Conservation (phyloP, 2,329 filamentous ascomycete species). For the Helotiales sp. region DNA sequence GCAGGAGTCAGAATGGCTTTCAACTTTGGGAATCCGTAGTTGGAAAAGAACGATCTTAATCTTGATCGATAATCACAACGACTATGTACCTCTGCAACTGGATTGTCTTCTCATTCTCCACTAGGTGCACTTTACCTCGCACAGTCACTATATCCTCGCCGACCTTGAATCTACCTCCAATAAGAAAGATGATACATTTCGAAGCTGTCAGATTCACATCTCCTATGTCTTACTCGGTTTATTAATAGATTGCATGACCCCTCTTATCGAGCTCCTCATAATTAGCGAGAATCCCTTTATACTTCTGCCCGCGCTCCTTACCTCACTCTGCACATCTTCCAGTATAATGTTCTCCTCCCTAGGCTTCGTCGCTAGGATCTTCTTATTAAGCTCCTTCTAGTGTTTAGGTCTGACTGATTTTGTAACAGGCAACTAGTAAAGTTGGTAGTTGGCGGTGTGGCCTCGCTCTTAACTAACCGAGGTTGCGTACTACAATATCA, state of each 20-base stretch:
- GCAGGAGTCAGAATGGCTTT: no score
- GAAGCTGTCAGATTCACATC: slow-evolving; percentile 1
- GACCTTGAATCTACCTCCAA: slow-evolving; percentile 4
- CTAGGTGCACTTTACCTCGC: neutral
- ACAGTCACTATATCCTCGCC: neutral
- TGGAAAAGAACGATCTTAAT: neutral
- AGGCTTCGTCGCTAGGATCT: neutral
- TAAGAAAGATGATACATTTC: slow-evolving; percentile 8
- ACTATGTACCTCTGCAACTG: neutral
- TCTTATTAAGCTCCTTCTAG: neutral
- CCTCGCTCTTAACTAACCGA: neutral
- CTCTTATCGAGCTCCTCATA: neutral
- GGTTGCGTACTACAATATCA: neutral
- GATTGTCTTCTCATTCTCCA: slow-evolving; percentile 1
- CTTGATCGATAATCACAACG: slow-evolving; percentile 4
- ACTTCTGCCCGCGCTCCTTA: neutral
- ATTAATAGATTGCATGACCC: neutral
- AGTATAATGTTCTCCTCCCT: neutral
- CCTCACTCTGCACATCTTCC: neutral
- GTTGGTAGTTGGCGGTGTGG: neutral
- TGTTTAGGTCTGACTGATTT: neutral
- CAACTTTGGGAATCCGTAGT: neutral
- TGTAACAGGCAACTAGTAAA: neutral
- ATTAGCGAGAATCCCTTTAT: neutral
- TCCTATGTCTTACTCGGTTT: neutral